Base-by-base conservation (phyloP, 768 basidiomycete genomes). In the Panellus pusillus region DNA sequence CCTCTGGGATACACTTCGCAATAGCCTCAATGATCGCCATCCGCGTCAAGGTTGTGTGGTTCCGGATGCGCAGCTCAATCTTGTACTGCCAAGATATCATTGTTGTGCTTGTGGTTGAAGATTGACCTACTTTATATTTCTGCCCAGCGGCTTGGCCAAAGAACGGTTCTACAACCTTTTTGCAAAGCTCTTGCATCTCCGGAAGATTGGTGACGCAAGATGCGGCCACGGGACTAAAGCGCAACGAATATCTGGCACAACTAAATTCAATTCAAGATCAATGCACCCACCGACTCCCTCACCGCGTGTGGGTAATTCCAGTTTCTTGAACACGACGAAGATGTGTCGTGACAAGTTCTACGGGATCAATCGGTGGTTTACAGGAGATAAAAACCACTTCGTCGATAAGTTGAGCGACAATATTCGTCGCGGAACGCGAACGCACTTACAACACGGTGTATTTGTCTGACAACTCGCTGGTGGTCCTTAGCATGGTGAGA, bases 381-480 rank as follows among this genome's bases (percentile, higher is more conserved):
- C 88, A 92, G 9, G 89, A 85, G 41, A 93, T 86, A 66, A 91
- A 91, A 24, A 90, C 71, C 13, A 91, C 91, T 93, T 24, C 24
- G 24, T 6, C 24, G 24, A 24, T 6, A 24, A 24, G 42, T 13
- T 12, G 7, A 37, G 31, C 51, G 19, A 32, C 58, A 29, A 61
- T 27, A 20, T 12, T 14, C 29, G 18, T 24, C 12, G 8, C 3
- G 11, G 37, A 11, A 14, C 18, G 24, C n/a, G 5, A 39, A 49
- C 9, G 31, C 17, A 57, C 78, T 35, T 66, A 92, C 91, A 83
- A 52, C 91, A 93, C 39, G 83, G 80, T 0, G 90, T 92, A 63
- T 89, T 86, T 3, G 89, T 91, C 63, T 83, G 82, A 58, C 86
- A 90, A 63, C 84, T 93, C 6, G 71, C 91, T 93, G 56, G 12